Conservation (phyloP, 2,329 filamentous ascomycete species). For the Alternaria alternata region DNA sequence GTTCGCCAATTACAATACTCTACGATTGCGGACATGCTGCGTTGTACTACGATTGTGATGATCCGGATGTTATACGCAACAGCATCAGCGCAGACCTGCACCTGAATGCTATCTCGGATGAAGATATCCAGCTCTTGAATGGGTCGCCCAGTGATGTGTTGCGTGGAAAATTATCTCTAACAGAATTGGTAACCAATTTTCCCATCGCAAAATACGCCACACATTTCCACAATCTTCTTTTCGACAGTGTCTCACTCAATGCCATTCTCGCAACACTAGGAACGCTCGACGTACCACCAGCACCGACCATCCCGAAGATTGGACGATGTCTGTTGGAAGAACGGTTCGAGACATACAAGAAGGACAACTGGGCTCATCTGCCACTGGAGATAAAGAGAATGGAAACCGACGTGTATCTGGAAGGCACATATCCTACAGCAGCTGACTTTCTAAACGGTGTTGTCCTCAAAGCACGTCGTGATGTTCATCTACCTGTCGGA, state of each 20-base stretch:
- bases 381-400: constrained; percentile 1
- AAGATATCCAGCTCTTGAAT: constrained; percentile 1
- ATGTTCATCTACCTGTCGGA: constrained; percentile 15
- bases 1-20: constrained; percentile 12
- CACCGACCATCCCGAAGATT: not conserved
- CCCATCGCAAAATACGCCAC: not conserved
- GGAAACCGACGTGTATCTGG: constrained; percentile 6
- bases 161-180: not conserved
- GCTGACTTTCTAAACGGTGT: constrained; percentile 6
- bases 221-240: constrained; percentile 16
- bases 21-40: constrained; percentile 17
- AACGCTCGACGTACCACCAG: not conserved
- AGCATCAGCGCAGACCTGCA: constrained; percentile 22
- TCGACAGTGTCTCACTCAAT: not conserved
- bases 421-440: not conserved
- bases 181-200: constrained; percentile 1
- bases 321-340: not conserved
- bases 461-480: constrained; percentile 7
- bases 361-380: constrained; percentile 5
- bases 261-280: constrained; percentile 2
- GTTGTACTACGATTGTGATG: constrained; percentile 21
- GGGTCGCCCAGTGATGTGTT: not conserved
- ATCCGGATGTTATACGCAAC: constrained; percentile 10
- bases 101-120: constrained; percentile 11
- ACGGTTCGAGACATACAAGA: not conserved